Conservation (phyloP, 2,329 filamentous ascomycete species). For the Aureobasidium musti region DNA sequence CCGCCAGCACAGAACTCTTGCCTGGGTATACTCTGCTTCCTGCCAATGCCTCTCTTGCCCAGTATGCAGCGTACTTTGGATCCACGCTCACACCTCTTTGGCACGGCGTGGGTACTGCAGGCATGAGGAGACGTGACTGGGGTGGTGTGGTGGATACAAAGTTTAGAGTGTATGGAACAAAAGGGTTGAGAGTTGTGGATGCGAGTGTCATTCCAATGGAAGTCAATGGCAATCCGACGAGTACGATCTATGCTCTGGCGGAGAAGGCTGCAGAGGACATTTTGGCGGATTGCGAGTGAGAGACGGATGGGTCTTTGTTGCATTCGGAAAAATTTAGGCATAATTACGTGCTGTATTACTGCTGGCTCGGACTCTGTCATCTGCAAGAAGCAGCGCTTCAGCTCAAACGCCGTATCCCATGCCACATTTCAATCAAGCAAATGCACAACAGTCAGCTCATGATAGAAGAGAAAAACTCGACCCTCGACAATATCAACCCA, state of each 20-base stretch:
- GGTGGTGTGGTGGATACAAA: slow-evolving; percentile 40
- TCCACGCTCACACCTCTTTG: background rate
- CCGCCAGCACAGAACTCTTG: slow-evolving; percentile 37
- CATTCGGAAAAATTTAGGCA: too few relatives aligned
- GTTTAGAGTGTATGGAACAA: slow-evolving; percentile 39
- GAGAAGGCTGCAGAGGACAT: slow-evolving; percentile 32
- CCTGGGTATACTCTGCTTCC: slow-evolving; percentile 31
- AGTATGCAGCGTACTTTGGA: slow-evolving; percentile 23
- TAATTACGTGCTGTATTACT: too few relatives aligned
- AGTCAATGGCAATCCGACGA: slow-evolving; percentile 34
- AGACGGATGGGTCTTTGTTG: too few relatives aligned
- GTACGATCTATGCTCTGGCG: slow-evolving; percentile 35
- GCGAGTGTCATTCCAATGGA: slow-evolving; percentile 40
- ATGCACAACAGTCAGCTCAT: too few relatives aligned
- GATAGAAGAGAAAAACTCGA: too few relatives aligned
- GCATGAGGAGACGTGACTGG: slow-evolving; percentile 34
- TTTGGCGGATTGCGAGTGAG: background rate
- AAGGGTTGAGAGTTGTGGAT: slow-evolving; percentile 40
- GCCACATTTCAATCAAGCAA: too few relatives aligned
- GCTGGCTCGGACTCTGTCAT: too few relatives aligned
- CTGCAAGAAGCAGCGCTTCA: too few relatives aligned
- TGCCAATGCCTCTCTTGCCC: slow-evolving; percentile 25
- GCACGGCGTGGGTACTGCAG: slow-evolving; percentile 18
- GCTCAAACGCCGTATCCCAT: too few relatives aligned
- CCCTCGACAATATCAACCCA: too few relatives aligned